Conservation (phyloP, 805 yeast species). For the Wickerhamiella parazyma region DNA sequence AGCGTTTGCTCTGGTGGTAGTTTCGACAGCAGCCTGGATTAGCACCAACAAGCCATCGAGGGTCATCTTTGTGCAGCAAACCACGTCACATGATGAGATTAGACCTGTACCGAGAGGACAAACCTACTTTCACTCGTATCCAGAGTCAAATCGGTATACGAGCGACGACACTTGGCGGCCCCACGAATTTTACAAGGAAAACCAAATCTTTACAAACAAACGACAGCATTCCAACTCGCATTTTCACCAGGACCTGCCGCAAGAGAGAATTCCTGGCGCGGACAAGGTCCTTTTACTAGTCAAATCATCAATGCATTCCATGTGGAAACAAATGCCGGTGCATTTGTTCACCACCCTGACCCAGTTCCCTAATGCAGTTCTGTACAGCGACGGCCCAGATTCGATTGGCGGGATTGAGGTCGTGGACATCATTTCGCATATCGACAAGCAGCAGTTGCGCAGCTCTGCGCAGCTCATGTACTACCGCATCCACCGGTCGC, state of each 20-base stretch:
- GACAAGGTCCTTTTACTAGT: slow-evolving; percentile 17
- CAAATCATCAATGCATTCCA: slow-evolving; percentile 17
- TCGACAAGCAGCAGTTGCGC: slow-evolving; percentile 8
- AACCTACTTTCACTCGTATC: slow-evolving; percentile 20
- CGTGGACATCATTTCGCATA: slow-evolving; percentile 17
- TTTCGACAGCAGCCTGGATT: slow-evolving; percentile 3
- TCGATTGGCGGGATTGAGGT: slow-evolving; percentile 19
- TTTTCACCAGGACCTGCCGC: slow-evolving; percentile 8
- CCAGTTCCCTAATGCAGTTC: slow-evolving; percentile 15
- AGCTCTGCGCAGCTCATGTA: slow-evolving; percentile 13
- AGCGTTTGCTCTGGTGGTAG: slow-evolving; percentile 3
- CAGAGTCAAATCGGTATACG: slow-evolving; percentile 20
- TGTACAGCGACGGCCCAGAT: slow-evolving; percentile 21
- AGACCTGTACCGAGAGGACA: slow-evolving; percentile 15
- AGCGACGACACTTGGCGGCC: slow-evolving; percentile 25
- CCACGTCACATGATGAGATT: not conserved
- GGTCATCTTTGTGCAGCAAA: not conserved
- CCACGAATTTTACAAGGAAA: slow-evolving; percentile 10
- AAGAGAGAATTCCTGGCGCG: slow-evolving; percentile 5
- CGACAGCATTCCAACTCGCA: slow-evolving; percentile 5
- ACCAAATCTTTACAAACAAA: slow-evolving; percentile 5
- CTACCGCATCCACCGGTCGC: slow-evolving; percentile 17
- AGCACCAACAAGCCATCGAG: slow-evolving; percentile 1
- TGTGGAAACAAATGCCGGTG: slow-evolving; percentile 21
- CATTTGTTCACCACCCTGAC: slow-evolving; percentile 20